Evolutionary conservation across 345 rosid species (phyloP).

Genomic region (Bruguiera sexangula): DNA sequence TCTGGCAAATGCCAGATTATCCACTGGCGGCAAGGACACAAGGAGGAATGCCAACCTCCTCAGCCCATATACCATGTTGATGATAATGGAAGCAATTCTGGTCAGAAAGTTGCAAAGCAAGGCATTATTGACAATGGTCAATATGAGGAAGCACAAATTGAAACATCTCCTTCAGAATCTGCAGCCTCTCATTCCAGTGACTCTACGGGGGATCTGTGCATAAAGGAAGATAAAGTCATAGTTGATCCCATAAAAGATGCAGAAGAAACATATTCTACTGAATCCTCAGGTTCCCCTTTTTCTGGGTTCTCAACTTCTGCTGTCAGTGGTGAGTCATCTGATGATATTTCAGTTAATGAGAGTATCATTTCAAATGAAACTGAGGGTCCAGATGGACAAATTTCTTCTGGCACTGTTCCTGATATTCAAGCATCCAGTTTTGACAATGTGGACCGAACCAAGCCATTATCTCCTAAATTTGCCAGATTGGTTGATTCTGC

Average conservation of each 20-base stretch:
- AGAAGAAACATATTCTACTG: conserved; percentile 45
- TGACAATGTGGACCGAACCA: conserved; percentile 36
- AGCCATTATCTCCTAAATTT: conserved; percentile 69
- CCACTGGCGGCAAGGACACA: conserved; percentile 98
- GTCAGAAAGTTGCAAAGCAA: conserved; percentile 30
- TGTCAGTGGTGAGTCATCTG: conserved; percentile 54
- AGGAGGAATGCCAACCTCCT: conserved; percentile 71
- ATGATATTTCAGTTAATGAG: conserved; percentile 62
- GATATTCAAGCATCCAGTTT: conserved; percentile 34
- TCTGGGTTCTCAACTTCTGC: conserved; percentile 75
- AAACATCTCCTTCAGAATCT: conserved; percentile 29
- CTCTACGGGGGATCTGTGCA: conserved; percentile 33
- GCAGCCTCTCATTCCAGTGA: conserved; percentile 24
- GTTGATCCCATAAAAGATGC: conserved; percentile 40
- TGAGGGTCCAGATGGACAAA: conserved; percentile 40
- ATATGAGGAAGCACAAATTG: conserved; percentile 36
- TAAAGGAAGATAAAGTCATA: conserved; percentile 35
- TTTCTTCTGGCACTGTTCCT: conserved; percentile 32
- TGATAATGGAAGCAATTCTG: conserved; percentile 38
- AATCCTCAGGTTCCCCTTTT: conserved; percentile 54
- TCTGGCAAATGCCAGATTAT: conserved; percentile 84
- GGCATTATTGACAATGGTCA: conserved; percentile 9
- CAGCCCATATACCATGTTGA: conserved; percentile 19
- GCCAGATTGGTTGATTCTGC: conserved; percentile 60
- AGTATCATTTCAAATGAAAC: conserved; percentile 62